Evolutionary conservation across 2,329 filamentous ascomycete genomes (phyloP).

Genomic region (Passalora sequoiae): DNA sequence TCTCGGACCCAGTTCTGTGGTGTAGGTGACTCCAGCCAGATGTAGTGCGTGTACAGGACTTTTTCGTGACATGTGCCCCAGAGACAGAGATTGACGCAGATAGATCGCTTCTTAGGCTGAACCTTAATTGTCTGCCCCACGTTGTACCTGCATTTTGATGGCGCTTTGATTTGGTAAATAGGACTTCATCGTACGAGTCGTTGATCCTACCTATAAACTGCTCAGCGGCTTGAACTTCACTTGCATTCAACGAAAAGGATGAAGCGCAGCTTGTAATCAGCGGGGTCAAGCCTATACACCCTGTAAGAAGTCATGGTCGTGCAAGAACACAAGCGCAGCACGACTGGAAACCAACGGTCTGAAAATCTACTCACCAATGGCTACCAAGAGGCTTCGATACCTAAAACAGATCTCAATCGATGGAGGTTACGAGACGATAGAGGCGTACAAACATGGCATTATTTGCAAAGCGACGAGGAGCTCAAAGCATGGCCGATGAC

Average conservation of each 20-base stretch:
- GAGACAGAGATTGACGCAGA: neutral
- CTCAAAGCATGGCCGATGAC: constrained; percentile 76
- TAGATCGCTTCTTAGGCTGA: neutral
- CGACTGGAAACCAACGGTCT: too few species aligned
- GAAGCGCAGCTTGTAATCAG: too few species aligned
- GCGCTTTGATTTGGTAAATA: neutral
- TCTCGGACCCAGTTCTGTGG: too few species aligned
- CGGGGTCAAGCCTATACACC: too few species aligned
- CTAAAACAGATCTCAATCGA: constrained; percentile 65
- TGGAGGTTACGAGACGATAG: constrained; percentile 82
- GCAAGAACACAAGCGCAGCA: too few species aligned
- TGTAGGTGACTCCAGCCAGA: too few species aligned
- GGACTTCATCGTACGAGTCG: constrained; percentile 4
- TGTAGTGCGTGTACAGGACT: too few species aligned
- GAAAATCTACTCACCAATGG: constrained; percentile 9
- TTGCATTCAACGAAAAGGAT: too few species aligned
- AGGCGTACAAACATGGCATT: constrained; percentile 91
- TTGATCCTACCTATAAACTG: too few species aligned
- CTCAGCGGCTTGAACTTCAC: too few species aligned
- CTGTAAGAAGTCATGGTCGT: too few species aligned
- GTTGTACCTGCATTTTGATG: constrained; percentile 11
- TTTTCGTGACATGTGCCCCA: neutral
- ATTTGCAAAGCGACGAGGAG: constrained; percentile 68
- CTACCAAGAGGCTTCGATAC: constrained; percentile 12
- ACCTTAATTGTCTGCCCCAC: constrained; percentile 5